A percentile compares a stretch with the other conserved stretches of the same genome.
Evolutionary conservation across 768 basidiomycete genomes (phyloP).

Genomic region (Leucosporidium creatinivorum): DNA sequence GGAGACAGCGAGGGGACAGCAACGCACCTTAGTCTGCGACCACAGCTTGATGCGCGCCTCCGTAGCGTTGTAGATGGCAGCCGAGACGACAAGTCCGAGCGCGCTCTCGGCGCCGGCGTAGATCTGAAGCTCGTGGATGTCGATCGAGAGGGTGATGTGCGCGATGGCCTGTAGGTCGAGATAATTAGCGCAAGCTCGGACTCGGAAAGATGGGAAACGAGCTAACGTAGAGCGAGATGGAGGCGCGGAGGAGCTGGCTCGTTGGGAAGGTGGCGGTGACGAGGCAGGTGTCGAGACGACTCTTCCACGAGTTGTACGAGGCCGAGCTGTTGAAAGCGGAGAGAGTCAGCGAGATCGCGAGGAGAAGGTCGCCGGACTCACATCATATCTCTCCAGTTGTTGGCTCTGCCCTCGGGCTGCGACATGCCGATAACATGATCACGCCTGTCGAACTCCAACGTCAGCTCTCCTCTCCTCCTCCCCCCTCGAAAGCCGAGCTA

Average conservation of each 20-base stretch:
- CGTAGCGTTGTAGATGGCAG: slow-evolving; percentile 27
- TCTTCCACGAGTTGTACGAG: slow-evolving; percentile 36
- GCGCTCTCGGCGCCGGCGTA: slow-evolving; percentile 34
- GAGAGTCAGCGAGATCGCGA: neutral
- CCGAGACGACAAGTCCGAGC: slow-evolving; percentile 28
- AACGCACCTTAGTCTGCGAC: slow-evolving; percentile 12
- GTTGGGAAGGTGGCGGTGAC: slow-evolving; percentile 23
- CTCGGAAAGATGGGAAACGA: neutral
- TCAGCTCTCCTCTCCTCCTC: neutral
- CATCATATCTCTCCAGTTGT: slow-evolving; percentile 36
- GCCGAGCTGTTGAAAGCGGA: slow-evolving; percentile 18
- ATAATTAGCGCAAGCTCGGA: neutral
- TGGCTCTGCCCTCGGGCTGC: slow-evolving; percentile 27
- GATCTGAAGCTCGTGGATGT: slow-evolving; percentile 37
- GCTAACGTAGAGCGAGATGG: slow-evolving; percentile 34
- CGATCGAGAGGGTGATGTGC: slow-evolving; percentile 35
- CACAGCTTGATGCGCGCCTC: slow-evolving; percentile 25
- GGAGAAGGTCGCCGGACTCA: neutral
- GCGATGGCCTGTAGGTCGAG: slow-evolving; percentile 6
- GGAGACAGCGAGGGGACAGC: neutral
- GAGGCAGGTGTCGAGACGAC: slow-evolving; percentile 32
- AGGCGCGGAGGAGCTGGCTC: slow-evolving; percentile 33
- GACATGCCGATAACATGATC: slow-evolving; percentile 34
- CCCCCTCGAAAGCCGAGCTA: neutral
- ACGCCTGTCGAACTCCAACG: slow-evolving; percentile 11